Base-by-base conservation (phyloP, 352 stramenopile genomes). In the Pythium plurisporium region DNA sequence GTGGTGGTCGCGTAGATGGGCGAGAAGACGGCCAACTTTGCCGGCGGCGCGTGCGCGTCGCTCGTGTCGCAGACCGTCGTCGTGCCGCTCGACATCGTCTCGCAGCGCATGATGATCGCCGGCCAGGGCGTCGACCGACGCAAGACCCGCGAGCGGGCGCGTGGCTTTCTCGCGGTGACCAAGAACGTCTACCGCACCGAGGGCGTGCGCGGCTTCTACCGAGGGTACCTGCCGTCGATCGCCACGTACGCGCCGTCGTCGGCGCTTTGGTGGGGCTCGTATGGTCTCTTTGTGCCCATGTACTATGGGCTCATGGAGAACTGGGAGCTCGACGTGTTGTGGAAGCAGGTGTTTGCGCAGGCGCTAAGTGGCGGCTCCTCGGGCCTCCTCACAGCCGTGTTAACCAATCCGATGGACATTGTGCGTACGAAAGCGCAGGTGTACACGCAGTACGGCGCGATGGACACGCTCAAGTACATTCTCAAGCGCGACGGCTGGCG, bases 351-450 rank as follows among this genome's bases (percentile, higher is more conserved):
- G 44, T 26, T 86, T 20, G 82, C 86, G 15, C 83, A 94, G 59
- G 82, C 80, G 37, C 46, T 92, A 34, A 91, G 82, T 40, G 87
- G 85, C 11, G 81, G 79, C 23, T 89, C 69, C 4, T 74, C 87
- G 1, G 87, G 86, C 27, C 75, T 93, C 66, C 76, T 95, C 55
- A 92, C 83, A 0, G 75, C 84, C 47, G 69, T 92, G 25, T 46
- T 87, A 25, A 93, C 87, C 11, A 96, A 96, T 56, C 85, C 87
- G 27, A 92, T 96, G 82, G 85, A 95, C 67, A 91, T 95, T 58
- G 82, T 96, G 27, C 74, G 85, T 47, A 94, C 85, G 33, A 86
- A 87, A 57, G 80, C 82, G 31, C 83, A 95, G 53, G 67, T 93
- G 20, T 91, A 89, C 68, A 95, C 85, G 40, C 79, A 93, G 55